phyloP scores from a whole-genome alignment of 352 stramenopile species.

The Vaucheria bursata region DNA sequence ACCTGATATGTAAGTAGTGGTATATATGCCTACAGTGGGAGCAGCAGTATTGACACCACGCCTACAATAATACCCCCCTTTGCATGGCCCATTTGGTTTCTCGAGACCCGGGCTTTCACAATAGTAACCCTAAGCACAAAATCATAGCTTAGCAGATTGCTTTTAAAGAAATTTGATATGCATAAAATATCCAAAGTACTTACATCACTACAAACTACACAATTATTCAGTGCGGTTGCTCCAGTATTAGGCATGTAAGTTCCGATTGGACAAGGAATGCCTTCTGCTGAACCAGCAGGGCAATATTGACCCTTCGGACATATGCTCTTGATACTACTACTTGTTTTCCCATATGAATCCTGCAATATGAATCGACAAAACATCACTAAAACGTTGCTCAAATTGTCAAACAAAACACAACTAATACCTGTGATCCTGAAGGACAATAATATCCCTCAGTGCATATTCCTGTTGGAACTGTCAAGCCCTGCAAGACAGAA shows the following conservation, averaged over 20 bases:
- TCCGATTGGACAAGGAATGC: constrained; percentile 60
- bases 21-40: constrained; percentile 22
- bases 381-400: background rate
- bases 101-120: constrained; percentile 38
- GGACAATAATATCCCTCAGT: constrained; percentile 39
- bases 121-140: constrained; percentile 67
- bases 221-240: background rate
- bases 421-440: constrained; percentile 22
- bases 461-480: constrained; percentile 19
- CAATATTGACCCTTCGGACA: constrained; percentile 40
- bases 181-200: too few species aligned
- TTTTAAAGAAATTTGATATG: too few species aligned
- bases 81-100: constrained; percentile 24
- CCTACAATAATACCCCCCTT: constrained; percentile 44
- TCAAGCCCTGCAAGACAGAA: constrained; percentile 14
- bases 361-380: background rate
- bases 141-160: too few species aligned
- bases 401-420: background rate
- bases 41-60: constrained; percentile 16
- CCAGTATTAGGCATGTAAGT: constrained; percentile 59
- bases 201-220: constrained; percentile 8
- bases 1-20: background rate
- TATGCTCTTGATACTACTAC: background rate
- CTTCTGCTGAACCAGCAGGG: constrained; percentile 43
- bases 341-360: constrained; percentile 5